Percentiles rank a stretch among this genome's conserved stretches.
Evolutionary conservation across 2,329 filamentous ascomycete species (phyloP).

Genomic region (Fusarium aywerte): DNA sequence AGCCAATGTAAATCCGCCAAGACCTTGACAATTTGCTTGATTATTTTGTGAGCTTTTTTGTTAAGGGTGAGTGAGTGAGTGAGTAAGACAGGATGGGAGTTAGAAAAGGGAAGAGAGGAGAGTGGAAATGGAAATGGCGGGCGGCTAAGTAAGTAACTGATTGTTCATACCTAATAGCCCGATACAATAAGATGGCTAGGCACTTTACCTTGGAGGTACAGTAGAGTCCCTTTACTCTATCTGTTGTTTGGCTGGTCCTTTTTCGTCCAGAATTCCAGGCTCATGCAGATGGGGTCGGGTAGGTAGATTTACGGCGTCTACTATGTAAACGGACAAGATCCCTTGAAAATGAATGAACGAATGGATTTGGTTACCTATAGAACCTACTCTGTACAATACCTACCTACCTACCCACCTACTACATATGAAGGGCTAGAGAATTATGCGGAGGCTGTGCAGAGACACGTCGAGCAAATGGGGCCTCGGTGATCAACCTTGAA

Average conservation of each 20-base stretch:
- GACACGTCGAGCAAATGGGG: slow-evolving; percentile 42
- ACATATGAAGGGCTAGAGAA: slow-evolving; percentile 9
- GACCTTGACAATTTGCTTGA: slow-evolving; percentile 20
- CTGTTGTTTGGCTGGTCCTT: slow-evolving; percentile 30
- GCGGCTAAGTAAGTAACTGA: too few species aligned
- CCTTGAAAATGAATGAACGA: not conserved
- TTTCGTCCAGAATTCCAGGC: slow-evolving; percentile 36
- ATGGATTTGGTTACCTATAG: not conserved
- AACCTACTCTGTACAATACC: not conserved
- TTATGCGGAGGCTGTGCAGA: slow-evolving; percentile 44
- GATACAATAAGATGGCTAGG: too few species aligned
- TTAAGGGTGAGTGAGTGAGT: not conserved
- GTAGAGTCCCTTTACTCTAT: not conserved
- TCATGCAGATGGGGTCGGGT: slow-evolving; percentile 14
- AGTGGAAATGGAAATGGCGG: not conserved
- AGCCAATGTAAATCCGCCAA: slow-evolving; percentile 1
- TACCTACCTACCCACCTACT: not conserved
- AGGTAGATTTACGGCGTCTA: slow-evolving; percentile 15
- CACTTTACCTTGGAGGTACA: too few species aligned
- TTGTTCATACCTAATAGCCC: too few species aligned
- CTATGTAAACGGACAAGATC: slow-evolving; percentile 16
- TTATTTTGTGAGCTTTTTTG: slow-evolving; percentile 1
- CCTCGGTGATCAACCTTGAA: slow-evolving; percentile 9
- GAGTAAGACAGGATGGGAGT: not conserved
- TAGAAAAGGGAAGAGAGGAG: not conserved